Conservation (phyloP, 805 yeast genomes). For the Candida tallmaniae region DNA sequence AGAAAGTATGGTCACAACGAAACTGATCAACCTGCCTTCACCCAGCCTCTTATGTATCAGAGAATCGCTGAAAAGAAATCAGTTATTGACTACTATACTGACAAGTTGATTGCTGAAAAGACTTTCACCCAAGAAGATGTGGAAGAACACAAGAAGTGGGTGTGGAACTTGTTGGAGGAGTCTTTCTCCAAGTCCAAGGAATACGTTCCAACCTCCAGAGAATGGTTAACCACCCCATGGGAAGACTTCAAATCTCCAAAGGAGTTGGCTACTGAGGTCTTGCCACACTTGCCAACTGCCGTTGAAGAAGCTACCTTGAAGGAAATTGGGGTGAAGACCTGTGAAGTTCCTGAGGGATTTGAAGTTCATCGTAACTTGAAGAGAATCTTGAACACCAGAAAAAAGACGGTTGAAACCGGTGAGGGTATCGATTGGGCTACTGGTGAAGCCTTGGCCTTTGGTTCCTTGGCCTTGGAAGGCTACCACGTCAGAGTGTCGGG, state of each 20-base stretch:
- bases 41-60: slow-evolving; percentile 97
- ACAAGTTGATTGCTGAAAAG: slow-evolving; percentile 77
- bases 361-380: slow-evolving; percentile 92
- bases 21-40: slow-evolving; percentile 98
- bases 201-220: slow-evolving; percentile 85
- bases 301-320: slow-evolving; percentile 67
- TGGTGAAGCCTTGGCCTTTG: slow-evolving; percentile 98
- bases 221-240: slow-evolving; percentile 99
- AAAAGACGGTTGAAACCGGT: slow-evolving; percentile 82
- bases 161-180: slow-evolving; percentile 90
- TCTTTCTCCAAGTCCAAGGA: slow-evolving; percentile 86
- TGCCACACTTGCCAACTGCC: slow-evolving; percentile 95
- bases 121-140: slow-evolving; percentile 86
- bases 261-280: slow-evolving; percentile 90
- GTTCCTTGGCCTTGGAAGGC: slow-evolving; percentile 88
- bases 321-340: slow-evolving; percentile 71
- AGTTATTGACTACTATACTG: slow-evolving; percentile 81
- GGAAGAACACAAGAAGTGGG: slow-evolving; percentile 96
- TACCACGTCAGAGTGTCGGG: slow-evolving; percentile 96
- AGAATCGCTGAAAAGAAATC: slow-evolving; percentile 84
- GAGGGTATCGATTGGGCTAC: slow-evolving; percentile 99
- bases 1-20: slow-evolving; percentile 99
- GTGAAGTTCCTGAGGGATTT: slow-evolving; percentile 83
- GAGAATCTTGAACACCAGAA: slow-evolving; percentile 85
- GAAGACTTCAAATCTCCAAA: slow-evolving; percentile 97